Evolutionary conservation across 768 basidiomycete genomes (phyloP), one percentile per base, ranked within the genome.

Genomic region (Pluteus cervinus): DNA sequence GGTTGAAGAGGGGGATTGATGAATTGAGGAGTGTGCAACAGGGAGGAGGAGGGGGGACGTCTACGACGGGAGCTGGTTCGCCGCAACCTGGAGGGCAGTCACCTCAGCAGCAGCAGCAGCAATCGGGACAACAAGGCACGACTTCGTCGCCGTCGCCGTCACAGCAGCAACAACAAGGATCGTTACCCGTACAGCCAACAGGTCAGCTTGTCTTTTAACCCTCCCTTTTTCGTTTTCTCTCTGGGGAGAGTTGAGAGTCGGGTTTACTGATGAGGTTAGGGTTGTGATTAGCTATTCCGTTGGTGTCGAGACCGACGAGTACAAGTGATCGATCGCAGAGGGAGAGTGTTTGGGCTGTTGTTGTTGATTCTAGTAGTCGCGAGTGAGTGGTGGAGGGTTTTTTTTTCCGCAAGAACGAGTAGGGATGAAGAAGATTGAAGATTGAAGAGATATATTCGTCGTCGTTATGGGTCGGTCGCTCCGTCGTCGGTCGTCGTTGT

Each of bases 1-100:
- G 79, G 16, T 63, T 90, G 53, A 78, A 78, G 65, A 71, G 79
- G 47, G 82, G 78, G 16, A 64, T 90, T 48, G 86, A 88, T 38
- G 86, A 89, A 54, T 78, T 86, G 75, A 65, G 74, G 47, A 70
- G 57, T 17, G 50, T 47, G 39, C 46, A 7, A 46, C 42, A 16
- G 41, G 43, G 34, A 17, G 45, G 15, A 29, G 47, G 17, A 24
- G 41, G 33, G 14, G 44, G 11, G 15, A 46, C 18, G 22, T 46
- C 37, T 18, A 41, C 43, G 17, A 41, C 5, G 20, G 30, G 33
- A 22, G 29, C 17, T 7, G 37, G 37, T 14, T 23, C 24, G 12
- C 30, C 14, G 24, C 24, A 20, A 24, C 12, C 24, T 3, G 17
- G 26, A 18, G 30, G 21, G 18, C 29, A 23, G n/a, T 24, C 11